Evolutionary conservation across 2,329 filamentous ascomycete species (phyloP).

Genomic region (Fusarium goolgardi): DNA sequence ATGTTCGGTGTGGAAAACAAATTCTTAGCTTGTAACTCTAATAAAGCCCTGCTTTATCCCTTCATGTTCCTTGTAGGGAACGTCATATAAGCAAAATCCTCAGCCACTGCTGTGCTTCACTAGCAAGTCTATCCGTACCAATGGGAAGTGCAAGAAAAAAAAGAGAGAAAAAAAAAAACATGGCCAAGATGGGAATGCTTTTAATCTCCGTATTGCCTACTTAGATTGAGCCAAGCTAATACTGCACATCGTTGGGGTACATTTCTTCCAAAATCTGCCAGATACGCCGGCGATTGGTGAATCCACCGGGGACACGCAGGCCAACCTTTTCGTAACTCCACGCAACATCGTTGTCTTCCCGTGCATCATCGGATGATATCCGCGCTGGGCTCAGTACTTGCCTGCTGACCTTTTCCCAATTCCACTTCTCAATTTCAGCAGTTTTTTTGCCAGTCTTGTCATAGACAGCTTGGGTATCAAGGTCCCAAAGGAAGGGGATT

Average conservation of each 20-base stretch:
- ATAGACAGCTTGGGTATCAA: neutral
- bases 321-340: neutral
- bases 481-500: slow-evolving; percentile 19
- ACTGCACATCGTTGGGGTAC: neutral
- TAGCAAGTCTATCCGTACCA: too few relatives aligned
- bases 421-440: neutral
- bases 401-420: slow-evolving; percentile 17
- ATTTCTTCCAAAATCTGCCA: slow-evolving; percentile 16
- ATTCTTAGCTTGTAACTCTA: too few relatives aligned
- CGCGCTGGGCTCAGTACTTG: slow-evolving; percentile 1
- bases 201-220: neutral
- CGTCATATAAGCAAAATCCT: too few relatives aligned
- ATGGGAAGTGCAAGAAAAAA: too few relatives aligned
- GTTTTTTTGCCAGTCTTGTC: neutral
- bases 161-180: too few relatives aligned
- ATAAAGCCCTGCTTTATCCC: too few relatives aligned
- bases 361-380: neutral
- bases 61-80: too few relatives aligned
- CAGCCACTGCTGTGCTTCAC: too few relatives aligned
- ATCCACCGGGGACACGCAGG: neutral
- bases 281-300: slow-evolving; percentile 14
- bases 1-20: neutral
- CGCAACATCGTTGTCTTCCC: neutral
- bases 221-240: neutral
- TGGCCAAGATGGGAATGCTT: neutral